These are phyloP conservation scores for Cicer yamashitae DNA, from an alignment of 306 rosid genomes.

Conservation along the genomic window DNA sequence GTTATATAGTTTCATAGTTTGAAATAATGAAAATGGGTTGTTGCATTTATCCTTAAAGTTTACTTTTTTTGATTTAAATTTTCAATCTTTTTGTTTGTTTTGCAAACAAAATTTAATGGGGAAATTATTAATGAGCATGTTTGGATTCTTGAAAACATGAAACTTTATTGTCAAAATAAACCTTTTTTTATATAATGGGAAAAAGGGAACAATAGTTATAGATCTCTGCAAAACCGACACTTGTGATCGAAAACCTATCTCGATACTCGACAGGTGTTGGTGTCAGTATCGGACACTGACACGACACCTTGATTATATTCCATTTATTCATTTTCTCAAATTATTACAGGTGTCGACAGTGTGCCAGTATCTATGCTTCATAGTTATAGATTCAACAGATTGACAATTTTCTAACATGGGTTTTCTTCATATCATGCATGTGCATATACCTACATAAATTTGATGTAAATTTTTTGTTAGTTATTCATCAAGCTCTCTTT, in stretches of 20 bases:
- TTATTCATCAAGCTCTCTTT: slow-evolving; percentile 17
- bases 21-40: background rate
- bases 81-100: slow-evolving; percentile 37
- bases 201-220: background rate
- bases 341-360: too few relatives aligned
- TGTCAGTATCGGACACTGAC: too few relatives aligned
- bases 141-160: slow-evolving; percentile 7
- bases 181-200: background rate
- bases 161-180: background rate
- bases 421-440: slow-evolving; percentile 9
- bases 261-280: too few relatives aligned
- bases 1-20: background rate
- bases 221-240: background rate
- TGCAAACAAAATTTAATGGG: slow-evolving; percentile 3
- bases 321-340: too few relatives aligned
- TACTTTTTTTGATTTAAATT: slow-evolving; percentile 30
- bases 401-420: slow-evolving; percentile 7
- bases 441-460: background rate
- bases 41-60: slow-evolving; percentile 5
- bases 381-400: slow-evolving; percentile 26
- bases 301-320: too few relatives aligned
- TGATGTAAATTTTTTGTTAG: slow-evolving; percentile 24
- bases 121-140: slow-evolving; percentile 26
- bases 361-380: too few relatives aligned
- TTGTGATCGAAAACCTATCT: too few relatives aligned